Evolutionary conservation across 805 yeast genomes (phyloP).

Genomic region (Sugiyamaella floridensis): DNA sequence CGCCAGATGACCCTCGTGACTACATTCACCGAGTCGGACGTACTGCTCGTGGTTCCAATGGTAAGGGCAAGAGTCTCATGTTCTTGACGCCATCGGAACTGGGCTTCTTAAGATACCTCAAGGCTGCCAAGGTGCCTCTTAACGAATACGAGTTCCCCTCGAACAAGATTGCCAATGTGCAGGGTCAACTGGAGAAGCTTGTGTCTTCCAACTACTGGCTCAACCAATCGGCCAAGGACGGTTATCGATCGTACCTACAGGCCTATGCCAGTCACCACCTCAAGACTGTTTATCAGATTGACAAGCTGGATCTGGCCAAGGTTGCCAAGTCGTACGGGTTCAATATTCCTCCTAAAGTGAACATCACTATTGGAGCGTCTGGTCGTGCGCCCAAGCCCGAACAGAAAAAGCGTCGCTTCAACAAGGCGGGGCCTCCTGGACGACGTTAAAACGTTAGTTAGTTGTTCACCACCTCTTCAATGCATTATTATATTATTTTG

Average conservation of each 20-base stretch:
- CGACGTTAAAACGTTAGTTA: background rate
- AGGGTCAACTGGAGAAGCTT: slow-evolving; percentile 83
- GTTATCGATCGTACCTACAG: slow-evolving; percentile 92
- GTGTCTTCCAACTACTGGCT: slow-evolving; percentile 89
- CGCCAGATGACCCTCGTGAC: slow-evolving; percentile 99
- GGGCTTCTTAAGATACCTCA: slow-evolving; percentile 89
- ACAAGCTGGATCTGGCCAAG: slow-evolving; percentile 85
- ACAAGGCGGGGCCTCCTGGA: background rate
- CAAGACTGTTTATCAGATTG: slow-evolving; percentile 94
- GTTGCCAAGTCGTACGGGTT: slow-evolving; percentile 96
- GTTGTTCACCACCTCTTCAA: background rate
- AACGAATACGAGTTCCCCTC: slow-evolving; percentile 96
- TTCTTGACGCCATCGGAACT: slow-evolving; percentile 89
- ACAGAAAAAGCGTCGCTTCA: background rate
- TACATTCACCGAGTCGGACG: slow-evolving; percentile 98
- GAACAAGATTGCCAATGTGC: slow-evolving; percentile 92
- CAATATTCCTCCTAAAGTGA: slow-evolving; percentile 88
- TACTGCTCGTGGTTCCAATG: slow-evolving; percentile 84
- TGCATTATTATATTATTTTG: background rate
- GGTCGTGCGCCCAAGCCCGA: slow-evolving; percentile 44
- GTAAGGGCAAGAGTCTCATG: slow-evolving; percentile 92
- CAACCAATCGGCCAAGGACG: slow-evolving; percentile 93
- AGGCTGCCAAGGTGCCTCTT: slow-evolving; percentile 94
- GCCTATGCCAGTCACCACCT: slow-evolving; percentile 96
- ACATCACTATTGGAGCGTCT: slow-evolving; percentile 91